Evolutionary conservation across 2,329 filamentous ascomycete species (phyloP), one percentile per base, ranked within the genome.

Genomic region (Alternaria arborescens): DNA sequence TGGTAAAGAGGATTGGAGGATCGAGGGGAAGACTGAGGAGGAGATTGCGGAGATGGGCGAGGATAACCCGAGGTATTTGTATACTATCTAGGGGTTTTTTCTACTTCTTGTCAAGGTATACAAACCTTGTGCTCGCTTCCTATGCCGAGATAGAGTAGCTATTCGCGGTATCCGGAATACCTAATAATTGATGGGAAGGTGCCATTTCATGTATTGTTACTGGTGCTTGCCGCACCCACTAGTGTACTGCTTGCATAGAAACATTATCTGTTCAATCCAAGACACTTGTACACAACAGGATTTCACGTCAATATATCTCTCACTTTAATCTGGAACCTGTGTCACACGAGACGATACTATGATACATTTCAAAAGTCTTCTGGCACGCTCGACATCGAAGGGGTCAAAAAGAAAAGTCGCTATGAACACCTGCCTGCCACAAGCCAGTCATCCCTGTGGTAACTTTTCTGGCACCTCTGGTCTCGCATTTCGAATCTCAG

Each of bases 11-110:
- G 67, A 72, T 36, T 70, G 66, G 59, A 65, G 66, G 51, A 65
- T 71, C 11, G 70, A 73, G 28, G 69, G 70, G 4, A 61, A 68
- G 58, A 66, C 67, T 10, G 69, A 71, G 42, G 67, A 69, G 26
- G 67, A 72, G 50, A 66, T 68, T 53, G 60, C 55, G 4, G 71
- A 72, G 47, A 57, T 72, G 60, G 69, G 71, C 8, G 71, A 73
- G 60, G 58, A 71, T 41, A 73, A 72, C 43, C 69, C 70, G 8
- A 62, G 65, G 20, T 72, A 69, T 26, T 30, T 71, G 43, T 72
- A 73, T 38, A 72, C 69, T 1, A 71, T 64, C 36, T 72, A 51
- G 36, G 52, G 8, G n/a, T 5, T 10, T 36, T 24, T 32, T 47
- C 2, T 22, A 3, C 8, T 11, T 6, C 7, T 24, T 10, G 6